phyloP scores from a whole-genome alignment of 2,329 filamentous ascomycete genomes.

The Exserohilum rostratum region DNA sequence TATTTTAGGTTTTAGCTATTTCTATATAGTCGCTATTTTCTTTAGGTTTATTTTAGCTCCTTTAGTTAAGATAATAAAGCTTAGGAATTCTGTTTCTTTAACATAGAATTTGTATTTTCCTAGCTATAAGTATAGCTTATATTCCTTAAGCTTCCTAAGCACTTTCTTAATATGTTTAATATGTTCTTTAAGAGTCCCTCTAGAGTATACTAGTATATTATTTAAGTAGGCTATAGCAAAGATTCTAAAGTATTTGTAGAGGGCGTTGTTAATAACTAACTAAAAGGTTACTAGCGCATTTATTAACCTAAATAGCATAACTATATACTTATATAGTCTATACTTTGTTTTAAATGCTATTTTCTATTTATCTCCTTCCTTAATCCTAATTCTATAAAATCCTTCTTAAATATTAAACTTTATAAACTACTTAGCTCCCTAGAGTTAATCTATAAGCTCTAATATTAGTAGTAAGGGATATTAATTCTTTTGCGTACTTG shows the following conservation, averaged over 20 bases:
- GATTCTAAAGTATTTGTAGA: background rate
- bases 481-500: background rate
- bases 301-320: background rate
- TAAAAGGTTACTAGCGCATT: constrained; percentile 1
- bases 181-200: background rate
- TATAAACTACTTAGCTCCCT: background rate
- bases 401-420: background rate
- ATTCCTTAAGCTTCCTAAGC: background rate
- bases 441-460: background rate
- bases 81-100: constrained; percentile 29
- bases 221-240: background rate
- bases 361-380: background rate
- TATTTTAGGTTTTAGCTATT: constrained; percentile 27
- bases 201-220: background rate
- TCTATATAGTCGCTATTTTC: constrained; percentile 31
- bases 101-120: constrained; percentile 28
- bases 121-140: background rate
- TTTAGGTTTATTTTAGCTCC: constrained; percentile 32
- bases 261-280: background rate
- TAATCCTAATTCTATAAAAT: background rate
- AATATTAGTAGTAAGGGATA: background rate
- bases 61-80: background rate
- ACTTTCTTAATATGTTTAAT: constrained; percentile 29
- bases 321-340: background rate
- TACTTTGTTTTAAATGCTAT: background rate